Evolutionary conservation across 192 early-diverging fungal genomes (phyloP).

Genomic region (Podila verticillata): DNA sequence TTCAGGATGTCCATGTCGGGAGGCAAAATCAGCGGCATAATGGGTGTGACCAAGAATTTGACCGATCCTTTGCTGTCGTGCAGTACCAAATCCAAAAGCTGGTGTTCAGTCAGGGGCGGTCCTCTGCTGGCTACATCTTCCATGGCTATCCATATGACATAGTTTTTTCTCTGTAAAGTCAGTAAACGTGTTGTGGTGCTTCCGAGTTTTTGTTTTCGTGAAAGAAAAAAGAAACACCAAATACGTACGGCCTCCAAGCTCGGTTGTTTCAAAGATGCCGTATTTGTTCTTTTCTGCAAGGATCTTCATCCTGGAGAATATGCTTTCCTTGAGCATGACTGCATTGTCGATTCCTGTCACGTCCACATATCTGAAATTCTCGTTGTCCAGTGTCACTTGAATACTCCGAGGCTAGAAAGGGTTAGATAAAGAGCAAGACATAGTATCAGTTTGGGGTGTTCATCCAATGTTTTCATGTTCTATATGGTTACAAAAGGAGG

Average conservation of each 20-base stretch:
- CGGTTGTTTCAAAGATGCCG: slow-evolving; percentile 45
- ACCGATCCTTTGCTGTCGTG: slow-evolving; percentile 39
- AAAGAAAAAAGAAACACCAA: not conserved
- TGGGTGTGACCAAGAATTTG: slow-evolving; percentile 41
- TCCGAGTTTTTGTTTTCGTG: no score
- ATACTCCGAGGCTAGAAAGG: slow-evolving; percentile 32
- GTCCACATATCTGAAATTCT: slow-evolving; percentile 46
- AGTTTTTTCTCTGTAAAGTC: not conserved
- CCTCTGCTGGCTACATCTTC: slow-evolving; percentile 27
- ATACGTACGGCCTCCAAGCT: slow-evolving; percentile 46
- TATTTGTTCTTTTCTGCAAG: slow-evolving; percentile 52
- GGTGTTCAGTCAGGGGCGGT: slow-evolving; percentile 26
- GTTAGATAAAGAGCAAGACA: not conserved
- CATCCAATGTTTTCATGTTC: no score
- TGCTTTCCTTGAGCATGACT: slow-evolving; percentile 42
- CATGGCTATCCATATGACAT: slow-evolving; percentile 6
- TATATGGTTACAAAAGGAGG: not conserved
- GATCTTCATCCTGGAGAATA: slow-evolving; percentile 51
- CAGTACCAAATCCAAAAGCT: slow-evolving; percentile 31
- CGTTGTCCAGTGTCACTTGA: slow-evolving; percentile 49
- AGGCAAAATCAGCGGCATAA: slow-evolving; percentile 45
- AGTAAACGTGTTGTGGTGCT: no score
- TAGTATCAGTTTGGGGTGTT: not conserved
- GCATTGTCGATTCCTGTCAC: slow-evolving; percentile 43
- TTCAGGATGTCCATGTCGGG: slow-evolving; percentile 45